Percentiles rank a stretch among this genome's conserved stretches.
These are phyloP conservation scores for Amphicarpaea edgeworthii DNA, from an alignment of 306 rosid genomes.

Conservation along the genomic window DNA sequence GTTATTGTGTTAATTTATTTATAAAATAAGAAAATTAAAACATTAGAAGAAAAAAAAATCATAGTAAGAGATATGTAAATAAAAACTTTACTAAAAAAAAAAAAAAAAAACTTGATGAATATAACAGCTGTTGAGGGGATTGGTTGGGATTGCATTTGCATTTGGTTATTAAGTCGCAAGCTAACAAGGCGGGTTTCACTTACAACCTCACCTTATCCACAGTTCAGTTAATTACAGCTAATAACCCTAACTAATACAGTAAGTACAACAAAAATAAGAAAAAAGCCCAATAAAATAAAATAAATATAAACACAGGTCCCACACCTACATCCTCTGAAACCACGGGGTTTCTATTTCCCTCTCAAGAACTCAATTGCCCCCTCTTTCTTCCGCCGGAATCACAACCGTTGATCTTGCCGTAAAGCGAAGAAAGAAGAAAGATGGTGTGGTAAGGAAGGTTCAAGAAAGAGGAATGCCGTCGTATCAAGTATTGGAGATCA, in stretches of 20 bases:
- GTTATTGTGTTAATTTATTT: too few relatives aligned
- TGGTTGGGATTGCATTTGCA: too few relatives aligned
- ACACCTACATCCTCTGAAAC: background rate
- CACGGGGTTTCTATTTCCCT: slow-evolving; percentile 12
- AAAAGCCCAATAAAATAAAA: background rate
- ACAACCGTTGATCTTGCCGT: slow-evolving; percentile 44
- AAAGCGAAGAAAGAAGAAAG: slow-evolving; percentile 42
- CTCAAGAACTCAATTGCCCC: background rate
- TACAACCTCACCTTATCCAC: slow-evolving; percentile 5
- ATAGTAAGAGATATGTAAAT: too few relatives aligned
- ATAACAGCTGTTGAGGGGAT: too few relatives aligned
- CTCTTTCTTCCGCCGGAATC: slow-evolving; percentile 46
- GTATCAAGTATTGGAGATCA: slow-evolving; percentile 75
- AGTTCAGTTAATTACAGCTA: slow-evolving; percentile 26
- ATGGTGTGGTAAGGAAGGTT: slow-evolving; percentile 33
- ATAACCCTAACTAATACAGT: background rate
- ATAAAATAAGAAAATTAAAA: too few relatives aligned
- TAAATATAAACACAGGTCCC: slow-evolving; percentile 18
- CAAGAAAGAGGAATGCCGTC: slow-evolving; percentile 43
- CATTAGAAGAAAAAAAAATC: too few relatives aligned
- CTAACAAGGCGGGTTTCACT: background rate
- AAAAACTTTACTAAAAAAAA: too few relatives aligned
- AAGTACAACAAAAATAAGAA: too few relatives aligned
- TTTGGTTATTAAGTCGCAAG: too few relatives aligned
- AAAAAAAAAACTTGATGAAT: too few relatives aligned